Conservation (phyloP, 1,284 basidiomycete genomes). For the Apiotrichum mycotoxinovorans region DNA sequence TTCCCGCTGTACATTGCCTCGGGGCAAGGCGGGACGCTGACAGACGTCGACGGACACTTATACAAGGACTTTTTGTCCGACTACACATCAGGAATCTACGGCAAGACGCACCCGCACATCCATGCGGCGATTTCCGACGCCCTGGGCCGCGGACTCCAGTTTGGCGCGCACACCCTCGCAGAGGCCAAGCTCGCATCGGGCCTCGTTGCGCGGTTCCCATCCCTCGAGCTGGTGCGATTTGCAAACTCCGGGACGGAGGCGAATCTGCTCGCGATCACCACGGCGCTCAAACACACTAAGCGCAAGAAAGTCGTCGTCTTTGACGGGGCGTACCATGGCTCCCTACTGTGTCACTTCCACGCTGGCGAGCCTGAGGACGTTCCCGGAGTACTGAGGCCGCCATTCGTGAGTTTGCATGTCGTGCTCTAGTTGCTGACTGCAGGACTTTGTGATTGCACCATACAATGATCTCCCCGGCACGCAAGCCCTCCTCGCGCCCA, state of each 20-base stretch:
- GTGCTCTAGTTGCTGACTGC: not conserved
- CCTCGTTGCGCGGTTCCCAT: slow-evolving; percentile 27
- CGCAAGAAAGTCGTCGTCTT: slow-evolving; percentile 31
- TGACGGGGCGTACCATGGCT: slow-evolving; percentile 30
- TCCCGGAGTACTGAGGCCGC: slow-evolving; percentile 18
- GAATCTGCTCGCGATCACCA: slow-evolving; percentile 53
- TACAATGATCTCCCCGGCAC: slow-evolving; percentile 49
- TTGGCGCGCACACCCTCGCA: slow-evolving; percentile 26
- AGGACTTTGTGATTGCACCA: slow-evolving; percentile 29
- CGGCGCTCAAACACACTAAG: slow-evolving; percentile 48
- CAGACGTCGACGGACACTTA: slow-evolving; percentile 25
- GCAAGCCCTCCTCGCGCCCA: slow-evolving; percentile 36
- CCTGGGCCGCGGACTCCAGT: slow-evolving; percentile 23
- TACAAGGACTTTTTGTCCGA: slow-evolving; percentile 32
- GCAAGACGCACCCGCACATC: slow-evolving; percentile 27
- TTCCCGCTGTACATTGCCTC: slow-evolving; percentile 26
- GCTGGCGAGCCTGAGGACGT: slow-evolving; percentile 2
- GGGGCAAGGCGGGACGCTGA: slow-evolving; percentile 16
- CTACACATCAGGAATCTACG: slow-evolving; percentile 32
- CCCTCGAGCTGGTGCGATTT: slow-evolving; percentile 36
- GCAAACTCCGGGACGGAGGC: slow-evolving; percentile 52
- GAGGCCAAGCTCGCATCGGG: slow-evolving; percentile 23
- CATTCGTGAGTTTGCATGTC: slow-evolving; percentile 16
- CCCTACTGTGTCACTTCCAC: slow-evolving; percentile 25
- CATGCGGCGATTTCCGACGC: slow-evolving; percentile 19